These are phyloP conservation scores for Colletotrichum simmondsii DNA, from an alignment of 2,329 filamentous ascomycete genomes.

Conservation along the genomic window DNA sequence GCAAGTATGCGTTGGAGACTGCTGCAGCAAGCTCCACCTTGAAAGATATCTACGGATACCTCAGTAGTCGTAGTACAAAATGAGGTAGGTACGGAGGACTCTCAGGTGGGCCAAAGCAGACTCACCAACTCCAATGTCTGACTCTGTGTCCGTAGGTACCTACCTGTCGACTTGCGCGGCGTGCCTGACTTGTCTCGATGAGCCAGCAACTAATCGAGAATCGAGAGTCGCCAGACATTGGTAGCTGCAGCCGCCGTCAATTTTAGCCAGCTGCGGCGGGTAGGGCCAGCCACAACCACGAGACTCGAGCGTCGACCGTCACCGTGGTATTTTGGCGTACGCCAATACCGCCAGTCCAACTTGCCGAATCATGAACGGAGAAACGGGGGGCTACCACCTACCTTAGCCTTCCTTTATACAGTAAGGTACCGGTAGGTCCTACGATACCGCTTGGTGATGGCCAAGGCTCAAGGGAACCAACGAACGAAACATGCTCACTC, in stretches of 20 bases:
- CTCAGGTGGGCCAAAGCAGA: no score
- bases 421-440: no score
- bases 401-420: no score
- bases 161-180: background rate
- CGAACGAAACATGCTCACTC: conserved; percentile 1
- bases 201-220: background rate
- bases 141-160: no score
- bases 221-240: background rate
- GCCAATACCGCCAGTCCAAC: background rate
- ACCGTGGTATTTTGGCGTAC: conserved; percentile 16
- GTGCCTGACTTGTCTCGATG: background rate
- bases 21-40: background rate
- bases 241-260: background rate
- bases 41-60: background rate
- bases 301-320: conserved; percentile 18
- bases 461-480: background rate
- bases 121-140: no score
- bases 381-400: background rate
- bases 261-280: background rate
- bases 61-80: no score
- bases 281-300: conserved; percentile 30
- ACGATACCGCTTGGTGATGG: background rate
- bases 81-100: no score
- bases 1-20: background rate
- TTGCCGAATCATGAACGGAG: background rate